Percentiles rank a stretch among this genome's conserved stretches.
These are phyloP conservation scores for Tolypocladium tundrense DNA, from an alignment of 2,329 filamentous ascomycete species.

Conservation along the genomic window DNA sequence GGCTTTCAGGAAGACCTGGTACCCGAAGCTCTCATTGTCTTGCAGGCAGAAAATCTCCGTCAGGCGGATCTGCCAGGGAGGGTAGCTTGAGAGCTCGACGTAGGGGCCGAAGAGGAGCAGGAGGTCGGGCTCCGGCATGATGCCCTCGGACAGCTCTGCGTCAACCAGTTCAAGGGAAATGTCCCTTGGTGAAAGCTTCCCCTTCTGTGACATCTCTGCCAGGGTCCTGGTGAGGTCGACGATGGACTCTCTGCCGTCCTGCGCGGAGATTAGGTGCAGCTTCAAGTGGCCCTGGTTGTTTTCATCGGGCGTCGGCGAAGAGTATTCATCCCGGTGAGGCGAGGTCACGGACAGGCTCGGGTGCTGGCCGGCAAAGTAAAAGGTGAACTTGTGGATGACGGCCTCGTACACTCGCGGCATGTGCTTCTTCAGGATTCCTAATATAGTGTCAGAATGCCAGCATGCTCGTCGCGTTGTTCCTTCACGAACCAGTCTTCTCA, in stretches of 20 bases:
- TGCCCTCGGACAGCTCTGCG: conserved; percentile 67
- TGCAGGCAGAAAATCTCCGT: conserved; percentile 83
- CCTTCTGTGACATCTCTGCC: conserved; percentile 86
- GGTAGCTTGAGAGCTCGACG: conserved; percentile 81
- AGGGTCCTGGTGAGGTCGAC: conserved; percentile 93
- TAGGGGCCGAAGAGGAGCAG: conserved; percentile 78
- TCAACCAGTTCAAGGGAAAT: conserved; percentile 82
- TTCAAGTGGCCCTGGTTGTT: conserved; percentile 32
- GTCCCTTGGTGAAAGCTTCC: conserved; percentile 70
- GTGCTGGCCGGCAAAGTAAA: conserved; percentile 74
- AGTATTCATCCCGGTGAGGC: conserved; percentile 29
- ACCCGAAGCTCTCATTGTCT: conserved; percentile 76
- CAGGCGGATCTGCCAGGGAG: conserved; percentile 89
- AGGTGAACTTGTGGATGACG: conserved; percentile 67
- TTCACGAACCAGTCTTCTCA: conserved; percentile 64
- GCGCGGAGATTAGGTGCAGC: conserved; percentile 72
- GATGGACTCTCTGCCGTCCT: conserved; percentile 86
- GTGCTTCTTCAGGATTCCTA: conserved; percentile 81
- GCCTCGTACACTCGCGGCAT: conserved; percentile 75
- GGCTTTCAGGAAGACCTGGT: conserved; percentile 83
- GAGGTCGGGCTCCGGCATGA: conserved; percentile 84
- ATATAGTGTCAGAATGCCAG: conserved; percentile 7
- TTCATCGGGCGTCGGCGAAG: conserved; percentile 14
- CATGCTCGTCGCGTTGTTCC: conserved; percentile 15
- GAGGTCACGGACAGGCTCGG: conserved; percentile 54